phyloP scores from a whole-genome alignment of 495 filamentous ascomycete species.

The Neurospora terricola region DNA sequence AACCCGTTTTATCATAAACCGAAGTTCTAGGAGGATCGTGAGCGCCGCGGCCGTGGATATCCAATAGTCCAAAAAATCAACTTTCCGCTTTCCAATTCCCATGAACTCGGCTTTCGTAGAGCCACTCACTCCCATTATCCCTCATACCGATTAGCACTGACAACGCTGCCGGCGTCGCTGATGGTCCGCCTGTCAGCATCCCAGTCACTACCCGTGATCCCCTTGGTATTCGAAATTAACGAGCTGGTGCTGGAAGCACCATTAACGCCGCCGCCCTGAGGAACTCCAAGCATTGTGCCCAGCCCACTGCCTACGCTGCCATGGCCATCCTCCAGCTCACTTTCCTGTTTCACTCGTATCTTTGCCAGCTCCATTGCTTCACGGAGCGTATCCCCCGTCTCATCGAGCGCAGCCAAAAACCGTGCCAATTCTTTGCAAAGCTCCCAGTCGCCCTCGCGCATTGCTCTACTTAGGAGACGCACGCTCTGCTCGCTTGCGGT shows the following conservation, averaged over 20 bases:
- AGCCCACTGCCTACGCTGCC: conserved; percentile 28
- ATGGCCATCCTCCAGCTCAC: conserved; percentile 21
- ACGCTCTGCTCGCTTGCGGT: conserved; percentile 72
- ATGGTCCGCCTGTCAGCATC: conserved; percentile 16
- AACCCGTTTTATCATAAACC: background rate
- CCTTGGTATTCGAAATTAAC: conserved; percentile 3
- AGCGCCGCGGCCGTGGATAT: background rate
- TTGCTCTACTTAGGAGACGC: conserved; percentile 69
- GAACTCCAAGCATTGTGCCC: conserved; percentile 41
- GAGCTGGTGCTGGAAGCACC: conserved; percentile 9
- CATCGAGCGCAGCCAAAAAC: conserved; percentile 87
- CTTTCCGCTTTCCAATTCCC: background rate
- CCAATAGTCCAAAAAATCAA: background rate
- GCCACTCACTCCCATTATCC: background rate
- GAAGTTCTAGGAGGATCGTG: background rate
- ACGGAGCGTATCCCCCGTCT: conserved; percentile 69
- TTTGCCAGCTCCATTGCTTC: conserved; percentile 68
- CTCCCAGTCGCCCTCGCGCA: conserved; percentile 86
- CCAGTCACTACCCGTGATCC: conserved; percentile 17
- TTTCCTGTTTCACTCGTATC: conserved; percentile 34
- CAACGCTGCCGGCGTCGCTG: conserved; percentile 22
- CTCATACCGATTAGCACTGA: conserved; percentile 6
- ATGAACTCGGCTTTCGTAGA: background rate
- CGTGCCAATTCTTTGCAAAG: conserved; percentile 89
- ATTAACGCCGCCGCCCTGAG: conserved; percentile 26